Base-by-base conservation (phyloP, 1,284 basidiomycete genomes). In the Rhodotorula sp. region DNA sequence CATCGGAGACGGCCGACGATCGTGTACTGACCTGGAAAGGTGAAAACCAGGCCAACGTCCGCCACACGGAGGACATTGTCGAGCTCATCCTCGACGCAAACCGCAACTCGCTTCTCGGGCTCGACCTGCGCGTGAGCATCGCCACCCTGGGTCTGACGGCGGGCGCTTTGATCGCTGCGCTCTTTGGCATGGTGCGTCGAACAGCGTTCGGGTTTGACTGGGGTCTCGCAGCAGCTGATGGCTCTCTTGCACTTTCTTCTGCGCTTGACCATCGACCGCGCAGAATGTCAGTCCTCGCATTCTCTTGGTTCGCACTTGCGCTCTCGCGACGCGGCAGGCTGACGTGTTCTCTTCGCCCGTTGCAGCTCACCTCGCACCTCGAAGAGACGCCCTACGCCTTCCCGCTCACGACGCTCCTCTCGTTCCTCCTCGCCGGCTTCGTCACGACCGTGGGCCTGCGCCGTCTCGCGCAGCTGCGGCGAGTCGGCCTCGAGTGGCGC, bases 31-130 rank as follows among this genome's bases (percentile, higher is more conserved):
- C 34, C 49, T 16, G 8, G 21, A 2, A 14, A 9, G 3, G 25
- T 27, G 13, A 16, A 23, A 7, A 3, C 10, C 64, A 66, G 64
- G 64, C 64, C 25, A 66, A 66, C 19, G 56, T 66, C n/a, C 48
- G 49, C 46, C 63, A 64, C 10, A 59, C 64, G 5, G 55, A 63
- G 23, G 54, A 61, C 46, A 64, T 64, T 4, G 92, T 97, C 10
- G 96, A 99, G 82, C 86, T 99, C 68, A 95, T 98, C 79, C 86
- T 99, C 59, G 96, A 99, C 81, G 92, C 93, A 68, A 97, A 97
- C 83, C 90, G 96, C 60, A 99, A 99, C 80, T 88, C 91, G 7
- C 85, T 99, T 19, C 85, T 98, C 21, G 92, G 93, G 41, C 85
- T 98, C 41, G 96, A 98, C 81, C 85, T 99, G 61, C 90, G 94